These are phyloP conservation scores for Talaromyces borbonicus DNA, from an alignment of 495 filamentous ascomycete species.

Conservation along the genomic window DNA sequence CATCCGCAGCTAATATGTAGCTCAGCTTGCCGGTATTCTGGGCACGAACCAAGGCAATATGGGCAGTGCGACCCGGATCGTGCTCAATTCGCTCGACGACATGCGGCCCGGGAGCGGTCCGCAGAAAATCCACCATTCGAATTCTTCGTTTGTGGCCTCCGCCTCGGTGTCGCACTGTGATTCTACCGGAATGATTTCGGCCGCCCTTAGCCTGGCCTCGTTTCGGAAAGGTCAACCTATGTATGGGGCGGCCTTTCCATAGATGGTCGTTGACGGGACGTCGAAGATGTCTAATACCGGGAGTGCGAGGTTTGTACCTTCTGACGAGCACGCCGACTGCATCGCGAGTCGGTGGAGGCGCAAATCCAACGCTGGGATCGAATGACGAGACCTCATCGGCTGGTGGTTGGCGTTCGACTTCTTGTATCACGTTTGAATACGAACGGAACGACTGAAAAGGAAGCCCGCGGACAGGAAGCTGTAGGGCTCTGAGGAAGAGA, in stretches of 20 bases:
- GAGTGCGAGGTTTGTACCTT: slow-evolving; percentile 90
- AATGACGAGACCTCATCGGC: slow-evolving; percentile 22
- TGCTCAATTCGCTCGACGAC: slow-evolving; percentile 89
- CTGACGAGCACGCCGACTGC: slow-evolving; percentile 41
- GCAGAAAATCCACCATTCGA: slow-evolving; percentile 76
- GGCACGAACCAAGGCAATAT: slow-evolving; percentile 74
- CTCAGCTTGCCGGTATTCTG: slow-evolving; percentile 48
- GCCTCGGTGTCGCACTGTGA: slow-evolving; percentile 85
- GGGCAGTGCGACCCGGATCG: slow-evolving; percentile 84
- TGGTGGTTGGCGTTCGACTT: slow-evolving; percentile 21
- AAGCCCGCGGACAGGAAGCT: slow-evolving; percentile 38
- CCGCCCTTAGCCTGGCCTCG: slow-evolving; percentile 88
- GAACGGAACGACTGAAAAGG: slow-evolving; percentile 31
- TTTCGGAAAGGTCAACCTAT: slow-evolving; percentile 78
- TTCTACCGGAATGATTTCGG: slow-evolving; percentile 71
- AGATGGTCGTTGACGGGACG: slow-evolving; percentile 92
- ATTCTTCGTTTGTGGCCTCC: slow-evolving; percentile 88
- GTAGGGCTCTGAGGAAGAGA: slow-evolving; percentile 41
- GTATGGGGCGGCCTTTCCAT: slow-evolving; percentile 81
- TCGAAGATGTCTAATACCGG: slow-evolving; percentile 83
- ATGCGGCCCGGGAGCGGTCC: slow-evolving; percentile 67
- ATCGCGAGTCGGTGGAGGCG: slow-evolving; percentile 35
- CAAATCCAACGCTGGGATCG: slow-evolving; percentile 32
- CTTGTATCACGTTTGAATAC: slow-evolving; percentile 45
- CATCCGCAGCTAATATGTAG: slow-evolving; percentile 89